phyloP scores from a whole-genome alignment of 2,329 filamentous ascomycete genomes.

The Shiraia bambusicola region DNA sequence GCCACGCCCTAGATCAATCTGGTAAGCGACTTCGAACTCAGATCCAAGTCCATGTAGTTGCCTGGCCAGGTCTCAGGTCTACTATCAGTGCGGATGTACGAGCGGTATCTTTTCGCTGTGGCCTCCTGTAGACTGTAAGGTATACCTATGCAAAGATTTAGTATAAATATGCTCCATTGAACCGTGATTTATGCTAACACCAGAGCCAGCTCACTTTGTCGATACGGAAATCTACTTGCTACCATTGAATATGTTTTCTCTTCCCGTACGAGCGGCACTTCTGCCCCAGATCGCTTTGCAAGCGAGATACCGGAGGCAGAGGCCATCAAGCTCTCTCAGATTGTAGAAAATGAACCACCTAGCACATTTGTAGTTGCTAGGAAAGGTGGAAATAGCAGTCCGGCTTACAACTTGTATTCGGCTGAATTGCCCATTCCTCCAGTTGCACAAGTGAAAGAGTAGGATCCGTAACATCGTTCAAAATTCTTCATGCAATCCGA shows the following conservation, averaged over 20 bases:
- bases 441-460: constrained; percentile 46
- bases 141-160: no score
- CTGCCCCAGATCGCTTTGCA: constrained; percentile 4
- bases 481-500: no score
- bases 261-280: constrained; percentile 2
- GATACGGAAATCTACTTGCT: neutral
- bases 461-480: constrained; percentile 15
- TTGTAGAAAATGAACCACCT: constrained; percentile 6
- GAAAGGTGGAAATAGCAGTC: constrained; percentile 28
- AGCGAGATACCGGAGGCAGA: constrained; percentile 7
- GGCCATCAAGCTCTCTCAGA: neutral
- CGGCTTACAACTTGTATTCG: constrained; percentile 21
- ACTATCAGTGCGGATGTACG: no score
- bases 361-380: neutral
- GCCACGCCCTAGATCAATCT: no score
- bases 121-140: no score
- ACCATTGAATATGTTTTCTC: constrained; percentile 3
- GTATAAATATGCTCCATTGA: neutral
- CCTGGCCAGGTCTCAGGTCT: no score
- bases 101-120: no score
- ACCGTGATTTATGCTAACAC: neutral
- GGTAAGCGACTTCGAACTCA: no score
- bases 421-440: constrained; percentile 47
- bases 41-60: no score
- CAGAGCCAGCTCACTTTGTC: neutral